Evolutionary conservation across 2,329 filamentous ascomycete genomes (phyloP), one percentile per base, ranked within the genome.

Genomic region (Talaromyces funiculosus): DNA sequence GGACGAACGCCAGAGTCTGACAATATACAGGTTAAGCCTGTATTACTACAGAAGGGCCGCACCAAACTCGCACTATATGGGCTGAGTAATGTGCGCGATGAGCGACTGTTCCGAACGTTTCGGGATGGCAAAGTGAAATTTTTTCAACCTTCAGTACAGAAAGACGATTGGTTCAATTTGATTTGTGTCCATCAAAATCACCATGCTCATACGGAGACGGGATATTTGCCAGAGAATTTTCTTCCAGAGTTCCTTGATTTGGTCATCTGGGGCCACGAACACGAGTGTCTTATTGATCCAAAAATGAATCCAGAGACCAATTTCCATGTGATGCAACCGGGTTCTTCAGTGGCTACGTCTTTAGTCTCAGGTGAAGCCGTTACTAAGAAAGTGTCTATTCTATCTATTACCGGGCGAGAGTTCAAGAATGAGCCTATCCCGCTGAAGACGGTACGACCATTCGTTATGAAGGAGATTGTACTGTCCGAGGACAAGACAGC

Each of bases 161-260:
- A 88, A 69, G 79, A 84, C 18, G 92, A 97, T 67, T 99, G 93
- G 90, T 99, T 97, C 81, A 97, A 97, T 69, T 75, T 99, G 61
- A 87, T 99, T 78, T 88, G 90, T 38, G 90, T 99, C 2, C 94
- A 99, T 71, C 94, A 99, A 71, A 99, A 99, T 67, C 94, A 97
- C 69, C 86, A 94, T 68, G 90, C 92, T 0, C 89, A 97, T 70
- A 96, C 90, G 0, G 86, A 92, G 18, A 97, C 93, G 0, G 88
- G 90, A n/a, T 97, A 96, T 70, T 82, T 99, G 0, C 93, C 95
- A 0, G 95, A 99, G 70, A 91, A 89, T 67, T 94, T 97, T 68
- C 80, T 99, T 0, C 95, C 94, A 0, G 87, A 91, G 18, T 97
- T 95, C 78, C 79, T 99, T 64, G 89, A 99, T 70, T 81, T 99